These are phyloP conservation scores for Sporothrix curviconia DNA, from an alignment of 2,329 filamentous ascomycete species.

Conservation along the genomic window DNA sequence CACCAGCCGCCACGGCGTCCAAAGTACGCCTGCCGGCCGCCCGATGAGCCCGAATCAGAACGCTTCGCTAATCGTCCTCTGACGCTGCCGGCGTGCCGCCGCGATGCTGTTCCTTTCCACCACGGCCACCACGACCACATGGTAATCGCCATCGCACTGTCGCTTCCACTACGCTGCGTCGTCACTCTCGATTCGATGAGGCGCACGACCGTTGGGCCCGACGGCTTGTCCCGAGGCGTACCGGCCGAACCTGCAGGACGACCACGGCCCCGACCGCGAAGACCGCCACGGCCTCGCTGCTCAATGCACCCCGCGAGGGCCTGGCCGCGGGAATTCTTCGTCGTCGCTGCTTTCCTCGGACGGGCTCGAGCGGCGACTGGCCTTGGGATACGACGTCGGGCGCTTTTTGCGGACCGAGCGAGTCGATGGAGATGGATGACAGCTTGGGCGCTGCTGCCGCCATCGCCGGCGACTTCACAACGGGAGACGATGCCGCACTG, in stretches of 20 bases:
- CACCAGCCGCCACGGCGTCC: constrained; percentile 15
- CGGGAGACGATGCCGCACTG: not conserved
- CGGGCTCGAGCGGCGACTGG: not conserved
- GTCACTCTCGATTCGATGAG: constrained; percentile 26
- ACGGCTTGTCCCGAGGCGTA: not conserved
- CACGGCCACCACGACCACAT: too few relatives aligned
- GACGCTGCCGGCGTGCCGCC: too few relatives aligned
- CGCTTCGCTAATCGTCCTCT: not conserved
- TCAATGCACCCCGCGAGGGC: not conserved
- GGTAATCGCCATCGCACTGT: too few relatives aligned
- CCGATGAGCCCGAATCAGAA: not conserved
- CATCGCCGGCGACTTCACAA: not conserved
- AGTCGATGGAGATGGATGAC: too few relatives aligned
- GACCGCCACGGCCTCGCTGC: not conserved
- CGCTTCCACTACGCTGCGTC: constrained; percentile 17
- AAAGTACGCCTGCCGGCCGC: not conserved
- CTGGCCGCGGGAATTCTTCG: not conserved
- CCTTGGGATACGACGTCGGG: not conserved
- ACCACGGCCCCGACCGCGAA: not conserved
- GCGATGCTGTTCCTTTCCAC: too few relatives aligned
- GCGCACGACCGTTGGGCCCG: constrained; percentile 30
- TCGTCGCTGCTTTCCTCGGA: not conserved
- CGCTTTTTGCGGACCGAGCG: too few relatives aligned
- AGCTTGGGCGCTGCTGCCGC: too few relatives aligned
- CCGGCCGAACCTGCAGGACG: not conserved